phyloP scores from a whole-genome alignment of 1,284 basidiomycete species.

The Ceratobasidium sp. region DNA sequence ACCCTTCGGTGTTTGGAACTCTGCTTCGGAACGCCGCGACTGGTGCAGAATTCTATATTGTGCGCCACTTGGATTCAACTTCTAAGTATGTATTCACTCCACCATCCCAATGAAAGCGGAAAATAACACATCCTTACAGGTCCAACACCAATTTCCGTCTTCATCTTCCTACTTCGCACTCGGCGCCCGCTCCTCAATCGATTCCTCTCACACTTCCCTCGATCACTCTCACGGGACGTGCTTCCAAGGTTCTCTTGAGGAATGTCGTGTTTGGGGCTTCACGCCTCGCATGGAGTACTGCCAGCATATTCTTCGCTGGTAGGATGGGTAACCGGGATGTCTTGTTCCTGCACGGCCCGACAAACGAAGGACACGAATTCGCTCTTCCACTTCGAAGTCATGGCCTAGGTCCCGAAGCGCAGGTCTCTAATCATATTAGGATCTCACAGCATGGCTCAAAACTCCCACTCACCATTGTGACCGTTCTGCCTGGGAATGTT shows the following conservation, averaged over 20 bases:
- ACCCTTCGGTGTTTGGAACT: conserved; percentile 64
- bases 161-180: conserved; percentile 23
- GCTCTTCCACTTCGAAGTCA: conserved; percentile 53
- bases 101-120: no score
- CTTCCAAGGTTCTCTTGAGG: conserved; percentile 44
- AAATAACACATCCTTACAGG: conserved; percentile 30
- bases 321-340: conserved; percentile 70
- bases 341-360: conserved; percentile 70
- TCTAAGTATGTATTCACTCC: conserved; percentile 36
- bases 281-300: conserved; percentile 52
- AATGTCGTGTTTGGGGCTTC: conserved; percentile 43
- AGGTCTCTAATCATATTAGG: conserved; percentile 1
- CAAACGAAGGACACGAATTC: conserved; percentile 65
- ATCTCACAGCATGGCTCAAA: conserved; percentile 9
- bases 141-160: conserved; percentile 37
- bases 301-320: conserved; percentile 70
- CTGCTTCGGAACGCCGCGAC: conserved; percentile 72
- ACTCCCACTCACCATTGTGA: conserved; percentile 50
- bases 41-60: conserved; percentile 69
- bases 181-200: conserved; percentile 60
- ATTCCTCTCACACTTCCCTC: conserved; percentile 40
- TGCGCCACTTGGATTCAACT: conserved; percentile 58
- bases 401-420: background rate
- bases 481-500: conserved; percentile 61
- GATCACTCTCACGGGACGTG: conserved; percentile 43